Evolutionary conservation across 2,329 filamentous ascomycete genomes (phyloP).

Genomic region (Paraphoma sp.): DNA sequence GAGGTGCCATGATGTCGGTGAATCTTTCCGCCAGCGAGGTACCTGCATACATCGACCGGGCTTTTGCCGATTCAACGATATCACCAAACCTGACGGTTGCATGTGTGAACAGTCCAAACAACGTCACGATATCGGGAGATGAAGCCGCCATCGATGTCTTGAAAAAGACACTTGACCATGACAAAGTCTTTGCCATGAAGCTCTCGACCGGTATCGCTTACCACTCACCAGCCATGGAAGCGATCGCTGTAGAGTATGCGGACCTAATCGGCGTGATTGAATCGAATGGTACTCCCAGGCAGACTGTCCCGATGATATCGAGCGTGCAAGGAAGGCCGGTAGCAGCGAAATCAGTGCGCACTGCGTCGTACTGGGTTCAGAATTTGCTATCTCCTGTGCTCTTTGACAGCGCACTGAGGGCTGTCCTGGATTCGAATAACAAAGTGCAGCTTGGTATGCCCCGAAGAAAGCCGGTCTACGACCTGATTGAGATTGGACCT

Average conservation of each 20-base stretch:
- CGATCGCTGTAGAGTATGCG: slow-evolving; percentile 22
- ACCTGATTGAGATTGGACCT: slow-evolving; percentile 15
- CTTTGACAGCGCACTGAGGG: neutral
- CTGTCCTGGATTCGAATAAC: no score
- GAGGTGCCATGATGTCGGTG: no score
- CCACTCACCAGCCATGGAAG: slow-evolving; percentile 53
- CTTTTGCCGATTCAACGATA: no score
- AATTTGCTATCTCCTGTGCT: slow-evolving; percentile 28
- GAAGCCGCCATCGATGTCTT: slow-evolving; percentile 44
- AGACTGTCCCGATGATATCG: neutral
- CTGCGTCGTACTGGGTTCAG: slow-evolving; percentile 37
- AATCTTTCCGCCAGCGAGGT: no score
- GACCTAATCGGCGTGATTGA: slow-evolving; percentile 5
- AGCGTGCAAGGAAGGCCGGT: no score
- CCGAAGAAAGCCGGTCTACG: no score
- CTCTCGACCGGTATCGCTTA: slow-evolving; percentile 54
- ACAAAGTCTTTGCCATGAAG: slow-evolving; percentile 47
- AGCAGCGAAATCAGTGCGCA: slow-evolving; percentile 21
- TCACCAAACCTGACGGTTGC: slow-evolving; percentile 14
- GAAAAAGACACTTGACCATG: slow-evolving; percentile 38
- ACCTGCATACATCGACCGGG: no score
- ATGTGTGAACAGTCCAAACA: slow-evolving; percentile 50
- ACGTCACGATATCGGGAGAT: slow-evolving; percentile 56
- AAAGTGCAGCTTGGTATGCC: no score
- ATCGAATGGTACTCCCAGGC: neutral